A percentile compares a stretch with the other conserved stretches of the same genome.
Evolutionary conservation across 768 basidiomycete genomes (phyloP).

Genomic region (Lentinus tigrinus): DNA sequence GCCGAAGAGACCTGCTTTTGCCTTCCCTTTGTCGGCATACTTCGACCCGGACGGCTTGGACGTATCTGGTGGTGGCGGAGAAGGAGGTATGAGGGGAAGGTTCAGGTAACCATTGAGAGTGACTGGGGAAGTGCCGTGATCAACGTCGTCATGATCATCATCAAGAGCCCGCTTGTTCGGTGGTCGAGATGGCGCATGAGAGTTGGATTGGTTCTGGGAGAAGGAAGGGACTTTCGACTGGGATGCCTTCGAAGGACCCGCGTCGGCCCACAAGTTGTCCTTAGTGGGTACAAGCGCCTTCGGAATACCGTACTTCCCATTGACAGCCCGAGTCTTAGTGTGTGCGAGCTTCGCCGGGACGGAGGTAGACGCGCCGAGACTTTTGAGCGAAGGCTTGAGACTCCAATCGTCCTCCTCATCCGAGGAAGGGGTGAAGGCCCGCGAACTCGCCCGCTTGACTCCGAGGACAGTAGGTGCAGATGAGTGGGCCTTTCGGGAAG

Average conservation of each 20-base stretch:
- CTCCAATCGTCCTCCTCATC: conserved; percentile 25
- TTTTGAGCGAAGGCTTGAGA: conserved; percentile 18
- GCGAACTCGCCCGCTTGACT: conserved; percentile 11
- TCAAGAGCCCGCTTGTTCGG: conserved; percentile 46
- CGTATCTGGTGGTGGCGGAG: conserved; percentile 51
- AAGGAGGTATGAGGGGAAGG: conserved; percentile 57
- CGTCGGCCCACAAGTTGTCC: conserved; percentile 22
- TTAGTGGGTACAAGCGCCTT: conserved; percentile 22
- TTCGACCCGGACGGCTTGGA: conserved; percentile 16
- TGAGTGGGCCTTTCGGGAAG: conserved; percentile 4
- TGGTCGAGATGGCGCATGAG: conserved; percentile 21
- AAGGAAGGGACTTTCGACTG: neutral
- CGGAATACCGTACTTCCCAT: conserved; percentile 13
- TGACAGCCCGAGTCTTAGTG: conserved; percentile 5
- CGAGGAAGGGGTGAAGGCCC: conserved; percentile 22
- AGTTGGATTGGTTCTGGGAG: neutral
- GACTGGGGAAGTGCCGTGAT: neutral
- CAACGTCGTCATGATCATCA: conserved; percentile 29
- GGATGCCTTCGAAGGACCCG: conserved; percentile 10
- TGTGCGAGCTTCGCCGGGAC: neutral
- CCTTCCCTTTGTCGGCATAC: conserved; percentile 34
- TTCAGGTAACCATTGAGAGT: conserved; percentile 19
- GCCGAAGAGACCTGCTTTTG: conserved; percentile 31
- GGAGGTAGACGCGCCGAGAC: conserved; percentile 12
- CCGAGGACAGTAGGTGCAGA: conserved; percentile 7